A percentile compares a stretch with the other conserved stretches of the same genome.
Conservation (phyloP, 164 flowering plant genomes). For the Paratinospora sagittata region DNA sequence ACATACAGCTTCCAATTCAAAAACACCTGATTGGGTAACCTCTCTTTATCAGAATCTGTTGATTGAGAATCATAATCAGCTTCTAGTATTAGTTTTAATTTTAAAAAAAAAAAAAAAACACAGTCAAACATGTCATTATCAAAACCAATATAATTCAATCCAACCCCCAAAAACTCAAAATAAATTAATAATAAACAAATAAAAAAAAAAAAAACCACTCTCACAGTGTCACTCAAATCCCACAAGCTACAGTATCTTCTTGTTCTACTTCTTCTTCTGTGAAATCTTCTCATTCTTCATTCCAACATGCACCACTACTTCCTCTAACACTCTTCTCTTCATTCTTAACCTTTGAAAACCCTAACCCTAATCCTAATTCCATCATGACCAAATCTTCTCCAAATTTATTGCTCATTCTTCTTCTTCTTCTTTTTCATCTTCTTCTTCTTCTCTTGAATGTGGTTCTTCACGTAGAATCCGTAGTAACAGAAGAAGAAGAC, state of each 20-base stretch:
- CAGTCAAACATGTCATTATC: conserved; percentile 1
- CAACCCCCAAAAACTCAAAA: neutral
- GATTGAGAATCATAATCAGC: neutral
- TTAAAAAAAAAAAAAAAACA: neutral
- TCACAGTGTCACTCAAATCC: neutral
- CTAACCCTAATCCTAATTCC: neutral
- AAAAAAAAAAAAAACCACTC: neutral
- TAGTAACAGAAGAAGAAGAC: conserved; percentile 20
- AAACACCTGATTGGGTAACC: conserved; percentile 2
- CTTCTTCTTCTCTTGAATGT: neutral
- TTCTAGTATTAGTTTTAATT: neutral
- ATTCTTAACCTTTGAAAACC: neutral
- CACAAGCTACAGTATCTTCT: neutral
- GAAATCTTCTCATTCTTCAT: neutral
- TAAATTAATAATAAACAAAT: too few species aligned
- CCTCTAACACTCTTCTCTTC: neutral
- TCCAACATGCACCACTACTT: neutral
- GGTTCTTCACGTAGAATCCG: neutral
- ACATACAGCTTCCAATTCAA: neutral
- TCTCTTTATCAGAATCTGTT: neutral
- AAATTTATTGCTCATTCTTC: neutral
- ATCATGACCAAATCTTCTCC: neutral
- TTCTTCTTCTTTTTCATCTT: neutral
- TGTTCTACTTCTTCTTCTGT: neutral
- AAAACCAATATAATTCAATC: neutral